Percentiles rank a stretch among this genome's conserved stretches.
Evolutionary conservation across 805 yeast species (phyloP).

Genomic region (Huiozyma naganishii): DNA sequence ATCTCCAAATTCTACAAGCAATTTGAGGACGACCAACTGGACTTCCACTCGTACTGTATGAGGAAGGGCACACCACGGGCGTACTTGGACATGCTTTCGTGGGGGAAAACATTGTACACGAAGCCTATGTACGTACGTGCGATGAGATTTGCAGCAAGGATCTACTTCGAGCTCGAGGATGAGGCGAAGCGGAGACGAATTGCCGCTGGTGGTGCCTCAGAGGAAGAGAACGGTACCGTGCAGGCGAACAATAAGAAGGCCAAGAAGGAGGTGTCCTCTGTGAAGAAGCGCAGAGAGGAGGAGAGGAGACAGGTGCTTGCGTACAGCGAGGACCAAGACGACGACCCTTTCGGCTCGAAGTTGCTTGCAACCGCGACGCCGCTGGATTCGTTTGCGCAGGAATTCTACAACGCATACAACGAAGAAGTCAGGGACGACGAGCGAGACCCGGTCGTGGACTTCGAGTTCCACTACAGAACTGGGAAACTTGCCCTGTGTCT

Average conservation of each 20-base stretch:
- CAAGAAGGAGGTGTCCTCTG: slow-evolving; percentile 44
- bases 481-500: slow-evolving; percentile 25
- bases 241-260: slow-evolving; percentile 34
- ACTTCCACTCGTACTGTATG: slow-evolving; percentile 87
- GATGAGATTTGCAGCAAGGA: slow-evolving; percentile 47
- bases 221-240: slow-evolving; percentile 2
- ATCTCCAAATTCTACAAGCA: slow-evolving; percentile 57
- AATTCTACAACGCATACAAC: slow-evolving; percentile 30
- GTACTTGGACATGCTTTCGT: slow-evolving; percentile 60
- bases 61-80: slow-evolving; percentile 85
- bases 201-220: slow-evolving; percentile 5
- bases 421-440: slow-evolving; percentile 36
- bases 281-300: slow-evolving; percentile 42
- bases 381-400: slow-evolving; percentile 34
- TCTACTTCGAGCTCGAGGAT: slow-evolving; percentile 37
- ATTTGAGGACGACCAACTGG: slow-evolving; percentile 76
- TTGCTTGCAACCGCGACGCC: slow-evolving; percentile 30
- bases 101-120: slow-evolving; percentile 70
- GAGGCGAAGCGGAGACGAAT: slow-evolving; percentile 1
- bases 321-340: slow-evolving; percentile 42
- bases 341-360: slow-evolving; percentile 50
- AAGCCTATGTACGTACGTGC: slow-evolving; percentile 68
- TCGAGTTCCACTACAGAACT: slow-evolving; percentile 18
- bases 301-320: slow-evolving; percentile 36
- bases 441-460: slow-evolving; percentile 20